Base-by-base conservation (phyloP, 768 basidiomycete species). In the Xerocomellus chrysenteron region DNA sequence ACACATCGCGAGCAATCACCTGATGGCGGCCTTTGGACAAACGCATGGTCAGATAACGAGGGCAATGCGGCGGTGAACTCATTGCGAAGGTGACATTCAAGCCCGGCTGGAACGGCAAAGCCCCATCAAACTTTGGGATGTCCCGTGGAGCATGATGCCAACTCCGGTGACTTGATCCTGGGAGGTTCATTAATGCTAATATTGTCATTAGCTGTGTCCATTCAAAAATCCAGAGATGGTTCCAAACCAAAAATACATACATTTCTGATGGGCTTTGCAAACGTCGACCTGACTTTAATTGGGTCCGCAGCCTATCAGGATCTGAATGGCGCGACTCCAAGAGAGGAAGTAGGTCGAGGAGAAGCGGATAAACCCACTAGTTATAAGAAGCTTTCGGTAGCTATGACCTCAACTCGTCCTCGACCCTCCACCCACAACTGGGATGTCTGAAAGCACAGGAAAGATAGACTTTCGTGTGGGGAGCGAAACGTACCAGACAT, bases 401-500 rank as follows among this genome's bases (percentile, higher is more conserved):
- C 5, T 26, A 35, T 47, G 2, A 5, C 16, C 46, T 4, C 21
- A 17, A 10, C 19, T 45, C 26, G 12, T 28, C 30, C 12, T 28
- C 35, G 5, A 11, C 14, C 5, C 19, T 16, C 21, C 37, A 11
- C 14, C 16, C 32, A 46, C 47, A 1, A 17, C 13, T 13, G 10
- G 12, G 3, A 69, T 68, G 68, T 17, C 55, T 36, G 70, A 61
- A 49, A 63, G 16, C 26, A 69, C 65, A 0, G 69, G 67, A 0
- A 65, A 58, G 21, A 42, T 67, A 5, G 56, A 63, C 32, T 69
- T 69, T 47, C 46, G 28, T n/a, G 49, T 56, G 17, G 63, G 59
- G 21, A 28, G 11, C 9, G 50, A 70, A 51, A 61, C 63, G 2
- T 76, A 72, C 67, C 61, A 76, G 59, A 81, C 80, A 14, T 79